phyloP scores from a whole-genome alignment of 2,329 filamentous ascomycete genomes.

The Aspergillus fischeri region DNA sequence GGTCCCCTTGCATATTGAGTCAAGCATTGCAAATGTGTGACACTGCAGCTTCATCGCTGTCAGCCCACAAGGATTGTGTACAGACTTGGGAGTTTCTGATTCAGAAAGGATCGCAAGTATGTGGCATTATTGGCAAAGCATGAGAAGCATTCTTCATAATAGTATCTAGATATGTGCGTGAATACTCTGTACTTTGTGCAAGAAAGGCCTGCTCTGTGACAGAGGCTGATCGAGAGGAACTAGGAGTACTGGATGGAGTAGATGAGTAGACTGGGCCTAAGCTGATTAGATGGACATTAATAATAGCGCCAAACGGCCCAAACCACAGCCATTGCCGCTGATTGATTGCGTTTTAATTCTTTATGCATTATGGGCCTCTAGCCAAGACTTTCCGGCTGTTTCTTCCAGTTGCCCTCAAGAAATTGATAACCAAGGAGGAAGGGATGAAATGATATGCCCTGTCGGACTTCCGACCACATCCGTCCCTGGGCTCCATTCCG shows the following conservation, averaged over 20 bases:
- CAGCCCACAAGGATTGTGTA: too few species aligned
- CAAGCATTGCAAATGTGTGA: neutral
- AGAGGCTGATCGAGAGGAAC: too few species aligned
- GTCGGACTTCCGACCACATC: slow-evolving; percentile 7
- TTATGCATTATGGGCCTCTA: neutral
- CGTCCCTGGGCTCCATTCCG: neutral
- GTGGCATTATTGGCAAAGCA: neutral
- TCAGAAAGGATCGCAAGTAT: too few species aligned
- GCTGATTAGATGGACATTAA: neutral
- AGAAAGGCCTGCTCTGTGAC: too few species aligned
- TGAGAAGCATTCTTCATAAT: neutral
- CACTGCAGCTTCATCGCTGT: neutral
- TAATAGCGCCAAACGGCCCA: neutral
- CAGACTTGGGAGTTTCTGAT: too few species aligned
- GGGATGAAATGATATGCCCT: neutral
- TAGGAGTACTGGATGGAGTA: too few species aligned
- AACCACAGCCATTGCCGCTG: neutral
- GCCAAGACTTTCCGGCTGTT: neutral
- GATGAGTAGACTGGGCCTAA: too few species aligned
- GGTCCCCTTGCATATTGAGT: neutral
- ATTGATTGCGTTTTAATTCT: neutral
- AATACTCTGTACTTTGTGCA: too few species aligned
- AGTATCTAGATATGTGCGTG: too few species aligned
- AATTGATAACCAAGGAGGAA: neutral
- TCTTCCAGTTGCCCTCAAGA: neutral